Evolutionary conservation across 305 asterid genomes (phyloP).

Genomic region (Fraxinus platypoda): DNA sequence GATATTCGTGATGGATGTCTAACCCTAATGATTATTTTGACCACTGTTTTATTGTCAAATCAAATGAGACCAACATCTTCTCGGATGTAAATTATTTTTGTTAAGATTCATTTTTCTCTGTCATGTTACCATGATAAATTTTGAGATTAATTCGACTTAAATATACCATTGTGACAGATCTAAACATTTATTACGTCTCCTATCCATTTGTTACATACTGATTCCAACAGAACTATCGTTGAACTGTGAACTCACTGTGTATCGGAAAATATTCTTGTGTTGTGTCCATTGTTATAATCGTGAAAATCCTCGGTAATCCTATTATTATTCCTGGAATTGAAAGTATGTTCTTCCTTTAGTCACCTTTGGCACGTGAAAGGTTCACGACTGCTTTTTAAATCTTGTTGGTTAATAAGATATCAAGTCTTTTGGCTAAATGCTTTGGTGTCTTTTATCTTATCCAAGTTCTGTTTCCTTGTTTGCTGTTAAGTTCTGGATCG

Average conservation of each 20-base stretch:
- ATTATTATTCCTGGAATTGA: neutral
- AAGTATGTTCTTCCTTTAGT: neutral
- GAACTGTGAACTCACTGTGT: neutral
- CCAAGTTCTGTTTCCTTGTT: neutral
- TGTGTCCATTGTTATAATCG: neutral
- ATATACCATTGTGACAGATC: neutral
- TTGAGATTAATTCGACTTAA: neutral
- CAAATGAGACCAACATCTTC: neutral
- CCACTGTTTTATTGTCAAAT: neutral
- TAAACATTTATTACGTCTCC: neutral
- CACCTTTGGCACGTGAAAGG: neutral
- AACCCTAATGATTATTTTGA: neutral
- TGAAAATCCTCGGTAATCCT: neutral
- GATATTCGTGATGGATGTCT: conserved; percentile 3
- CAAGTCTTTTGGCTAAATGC: neutral
- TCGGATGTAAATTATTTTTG: neutral
- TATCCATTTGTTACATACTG: neutral
- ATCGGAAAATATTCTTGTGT: neutral
- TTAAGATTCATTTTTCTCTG: neutral
- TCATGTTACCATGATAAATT: neutral
- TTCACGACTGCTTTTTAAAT: neutral
- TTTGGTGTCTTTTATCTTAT: neutral
- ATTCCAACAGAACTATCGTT: neutral
- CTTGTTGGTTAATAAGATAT: neutral
- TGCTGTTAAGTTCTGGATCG: neutral